A percentile compares a stretch with the other conserved stretches of the same genome.
Evolutionary conservation across 768 basidiomycete genomes (phyloP).

Genomic region (Glaciozyma martinii): DNA sequence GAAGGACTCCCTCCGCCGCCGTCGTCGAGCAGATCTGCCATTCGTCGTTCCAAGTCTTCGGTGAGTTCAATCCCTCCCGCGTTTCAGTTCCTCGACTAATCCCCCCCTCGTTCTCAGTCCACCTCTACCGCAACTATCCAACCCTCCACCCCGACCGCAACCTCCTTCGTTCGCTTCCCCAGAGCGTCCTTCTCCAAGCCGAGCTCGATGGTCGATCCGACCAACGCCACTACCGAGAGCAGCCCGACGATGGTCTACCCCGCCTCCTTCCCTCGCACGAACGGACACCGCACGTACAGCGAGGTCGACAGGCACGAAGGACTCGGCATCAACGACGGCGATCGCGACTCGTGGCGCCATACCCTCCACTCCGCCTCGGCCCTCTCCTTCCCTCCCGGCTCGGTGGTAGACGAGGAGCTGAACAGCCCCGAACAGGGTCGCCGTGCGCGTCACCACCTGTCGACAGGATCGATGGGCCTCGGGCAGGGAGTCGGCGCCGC

Average conservation of each 20-base stretch:
- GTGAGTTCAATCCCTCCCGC: not conserved
- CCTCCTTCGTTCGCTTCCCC: not conserved
- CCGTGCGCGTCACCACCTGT: not conserved
- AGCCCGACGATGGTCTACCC: not conserved
- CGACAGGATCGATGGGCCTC: not conserved
- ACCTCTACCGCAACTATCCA: constrained; percentile 1
- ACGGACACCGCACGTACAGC: not conserved
- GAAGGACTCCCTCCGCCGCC: constrained; percentile 1
- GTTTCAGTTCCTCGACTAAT: not conserved
- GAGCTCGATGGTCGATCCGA: not conserved
- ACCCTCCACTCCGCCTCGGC: not conserved
- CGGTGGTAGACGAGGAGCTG: not conserved
- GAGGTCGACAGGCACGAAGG: not conserved
- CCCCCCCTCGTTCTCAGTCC: not conserved
- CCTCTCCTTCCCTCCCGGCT: not conserved
- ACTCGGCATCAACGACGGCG: not conserved
- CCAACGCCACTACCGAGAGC: not conserved
- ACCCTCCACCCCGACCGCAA: not conserved
- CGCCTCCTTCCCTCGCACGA: constrained; percentile 1
- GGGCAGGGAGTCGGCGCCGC: not conserved
- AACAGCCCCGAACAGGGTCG: not conserved
- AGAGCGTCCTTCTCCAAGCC: not conserved
- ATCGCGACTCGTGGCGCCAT: not conserved
- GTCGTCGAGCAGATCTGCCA: not conserved
- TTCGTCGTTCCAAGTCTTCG: constrained; percentile 3